Evolutionary conservation across 352 stramenopile species (phyloP), one percentile per base, ranked within the genome.

Genomic region (Phytophthora boehmeriae): DNA sequence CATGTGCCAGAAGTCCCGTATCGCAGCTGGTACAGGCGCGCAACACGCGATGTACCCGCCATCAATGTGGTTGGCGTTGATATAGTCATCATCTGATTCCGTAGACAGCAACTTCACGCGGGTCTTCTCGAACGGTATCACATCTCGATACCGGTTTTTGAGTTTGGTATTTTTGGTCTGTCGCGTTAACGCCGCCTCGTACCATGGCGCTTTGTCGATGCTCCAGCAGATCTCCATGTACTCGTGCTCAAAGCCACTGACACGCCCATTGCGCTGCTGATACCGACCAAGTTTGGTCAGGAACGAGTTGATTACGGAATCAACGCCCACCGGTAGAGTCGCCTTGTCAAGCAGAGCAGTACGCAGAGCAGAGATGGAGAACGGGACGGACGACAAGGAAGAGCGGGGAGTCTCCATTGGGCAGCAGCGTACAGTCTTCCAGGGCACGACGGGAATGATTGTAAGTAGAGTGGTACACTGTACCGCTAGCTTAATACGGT

Each of bases 1-100:
- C 86, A 93, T 95, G 60, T 79, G 80, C 82, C 83, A 95, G 61
- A 95, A 95, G 73, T 93, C 84, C 2, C 32, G 49, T 19, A 92
- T 90, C 14, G 74, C 83, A 19, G 49, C 71, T 2, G 80, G 83
- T 4, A 92, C 69, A 8, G 83, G 86, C 8, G 86, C 83, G 53
- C 78, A 88, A 72, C 80, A 92, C 17, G 86, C 84, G 46, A 95
- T 90, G 67, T 92, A 95, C 43, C 66, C 57, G 2, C 65, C 63
- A 38, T 83, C 78, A 25, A 93, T 63, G 54, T 75, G 76, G 62
- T 89, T 90, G 35, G 81, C 83, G 47, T 92, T 92, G 64, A 92
- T 88, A 42, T 92, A 92, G 66, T 88, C 76, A 22, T 81, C 74
- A 11, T 35, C 35, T 16, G 22, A 64, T n/a, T 17, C 14, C 9